Percentiles rank a stretch among this genome's conserved stretches.
Conservation (phyloP, 306 rosid genomes). For the Cucurbita maxima region DNA sequence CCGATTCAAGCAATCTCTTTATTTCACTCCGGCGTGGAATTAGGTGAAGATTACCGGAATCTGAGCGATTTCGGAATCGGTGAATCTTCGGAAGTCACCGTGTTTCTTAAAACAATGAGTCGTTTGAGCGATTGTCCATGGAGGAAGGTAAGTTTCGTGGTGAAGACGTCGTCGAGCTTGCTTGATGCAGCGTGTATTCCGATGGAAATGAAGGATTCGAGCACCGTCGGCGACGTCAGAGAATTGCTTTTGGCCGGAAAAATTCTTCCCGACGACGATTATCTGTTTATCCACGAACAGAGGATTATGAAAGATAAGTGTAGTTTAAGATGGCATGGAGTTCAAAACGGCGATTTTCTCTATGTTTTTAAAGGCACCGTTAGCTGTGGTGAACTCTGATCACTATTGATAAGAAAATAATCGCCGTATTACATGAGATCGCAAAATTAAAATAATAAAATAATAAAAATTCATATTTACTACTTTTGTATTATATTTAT, state of each 20-base stretch:
- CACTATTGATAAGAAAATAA: not conserved
- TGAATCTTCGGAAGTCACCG: slow-evolving; percentile 48
- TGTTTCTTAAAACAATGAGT: slow-evolving; percentile 29
- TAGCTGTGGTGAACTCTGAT: slow-evolving; percentile 22
- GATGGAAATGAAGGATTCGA: slow-evolving; percentile 44
- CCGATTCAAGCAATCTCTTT: slow-evolving; percentile 57
- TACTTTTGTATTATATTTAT: not conserved
- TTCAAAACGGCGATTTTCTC: slow-evolving; percentile 62
- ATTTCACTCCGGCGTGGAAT: slow-evolving; percentile 38
- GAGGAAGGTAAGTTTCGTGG: slow-evolving; percentile 33
- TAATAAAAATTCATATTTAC: not conserved
- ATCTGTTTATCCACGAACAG: slow-evolving; percentile 75
- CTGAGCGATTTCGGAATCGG: slow-evolving; percentile 47
- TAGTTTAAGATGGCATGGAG: slow-evolving; percentile 82
- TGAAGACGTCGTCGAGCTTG: slow-evolving; percentile 72
- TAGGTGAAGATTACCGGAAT: slow-evolving; percentile 43
- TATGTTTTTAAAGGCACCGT: slow-evolving; percentile 66
- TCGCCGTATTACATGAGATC: not conserved
- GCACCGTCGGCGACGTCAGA: slow-evolving; percentile 49
- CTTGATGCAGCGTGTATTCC: slow-evolving; percentile 65
- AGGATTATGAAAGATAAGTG: slow-evolving; percentile 70
- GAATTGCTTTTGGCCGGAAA: slow-evolving; percentile 37
- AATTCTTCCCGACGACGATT: slow-evolving; percentile 50
- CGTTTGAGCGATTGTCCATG: slow-evolving; percentile 24
- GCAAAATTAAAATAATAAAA: not conserved